Evolutionary conservation across 768 basidiomycete species (phyloP).

Genomic region (Tulasnella sp.): DNA sequence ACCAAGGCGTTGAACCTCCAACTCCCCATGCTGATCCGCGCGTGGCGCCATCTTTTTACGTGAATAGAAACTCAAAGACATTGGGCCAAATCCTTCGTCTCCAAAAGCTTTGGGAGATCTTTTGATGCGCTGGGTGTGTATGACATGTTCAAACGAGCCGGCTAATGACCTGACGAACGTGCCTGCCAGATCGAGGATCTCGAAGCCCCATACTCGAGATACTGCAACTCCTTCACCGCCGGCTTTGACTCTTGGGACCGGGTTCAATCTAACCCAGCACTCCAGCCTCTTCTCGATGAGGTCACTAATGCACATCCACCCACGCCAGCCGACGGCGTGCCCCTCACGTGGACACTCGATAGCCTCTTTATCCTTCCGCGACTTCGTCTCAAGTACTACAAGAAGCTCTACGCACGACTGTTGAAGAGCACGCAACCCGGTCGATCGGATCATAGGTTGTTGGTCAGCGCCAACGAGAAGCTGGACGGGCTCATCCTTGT

Average conservation of each 20-base stretch:
- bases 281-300: conserved; percentile 52
- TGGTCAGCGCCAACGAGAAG: conserved; percentile 70
- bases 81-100: conserved; percentile 83
- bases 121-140: conserved; percentile 89
- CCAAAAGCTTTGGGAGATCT: conserved; percentile 92
- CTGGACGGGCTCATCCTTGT: conserved; percentile 62
- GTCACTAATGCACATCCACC: conserved; percentile 62
- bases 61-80: conserved; percentile 80
- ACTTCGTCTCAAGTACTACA: conserved; percentile 79
- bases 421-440: conserved; percentile 81
- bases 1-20: not conserved
- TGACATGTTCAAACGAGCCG: too few relatives aligned
- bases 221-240: conserved; percentile 55
- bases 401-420: conserved; percentile 75
- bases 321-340: conserved; percentile 31
- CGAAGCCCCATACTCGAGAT: conserved; percentile 73
- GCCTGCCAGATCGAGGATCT: conserved; percentile 76
- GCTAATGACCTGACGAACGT: conserved; percentile 1
- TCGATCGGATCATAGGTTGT: conserved; percentile 71
- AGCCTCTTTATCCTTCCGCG: conserved; percentile 79
- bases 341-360: conserved; percentile 66
- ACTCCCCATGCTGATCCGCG: not conserved
- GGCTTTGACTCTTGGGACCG: conserved; percentile 82
- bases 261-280: conserved; percentile 62
- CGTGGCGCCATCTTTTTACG: conserved; percentile 12